Percentiles rank a stretch among this genome's conserved stretches.
Conservation (phyloP, 108 stramenopile genomes). For the Cyclotella atomus region DNA sequence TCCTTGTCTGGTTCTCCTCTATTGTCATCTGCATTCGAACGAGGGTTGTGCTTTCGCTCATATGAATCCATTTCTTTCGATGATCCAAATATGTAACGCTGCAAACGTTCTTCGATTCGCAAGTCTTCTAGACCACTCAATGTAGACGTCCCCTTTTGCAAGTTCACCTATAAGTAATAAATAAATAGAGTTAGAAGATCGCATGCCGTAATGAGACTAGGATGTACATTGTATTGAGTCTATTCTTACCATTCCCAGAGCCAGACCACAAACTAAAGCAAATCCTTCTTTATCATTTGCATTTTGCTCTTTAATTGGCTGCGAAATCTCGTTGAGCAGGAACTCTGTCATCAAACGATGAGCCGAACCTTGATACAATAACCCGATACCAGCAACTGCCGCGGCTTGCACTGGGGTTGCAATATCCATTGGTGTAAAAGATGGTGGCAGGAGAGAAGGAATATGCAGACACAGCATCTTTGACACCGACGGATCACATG, state of each 20-base stretch:
- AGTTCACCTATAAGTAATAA: slow-evolving; percentile 14
- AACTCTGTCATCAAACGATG: slow-evolving; percentile 99
- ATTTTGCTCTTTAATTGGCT: slow-evolving; percentile 75
- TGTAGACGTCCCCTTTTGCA: slow-evolving; percentile 46
- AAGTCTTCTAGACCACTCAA: slow-evolving; percentile 89
- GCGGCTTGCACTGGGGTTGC: slow-evolving; percentile 88
- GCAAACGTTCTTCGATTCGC: slow-evolving; percentile 91
- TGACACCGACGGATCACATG: slow-evolving; percentile 88
- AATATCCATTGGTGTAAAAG: slow-evolving; percentile 91
- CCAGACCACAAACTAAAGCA: slow-evolving; percentile 39
- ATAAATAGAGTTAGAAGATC: not conserved
- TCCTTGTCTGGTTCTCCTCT: slow-evolving; percentile 69
- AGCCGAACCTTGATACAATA: slow-evolving; percentile 89
- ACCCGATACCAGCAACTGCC: slow-evolving; percentile 90
- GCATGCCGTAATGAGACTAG: not conserved
- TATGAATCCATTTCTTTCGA: slow-evolving; percentile 57
- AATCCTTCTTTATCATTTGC: slow-evolving; percentile 85
- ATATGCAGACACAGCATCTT: slow-evolving; percentile 99
- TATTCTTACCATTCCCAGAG: slow-evolving; percentile 45
- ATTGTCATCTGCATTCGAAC: slow-evolving; percentile 6
- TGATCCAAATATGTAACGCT: slow-evolving; percentile 87
- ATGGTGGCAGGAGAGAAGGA: slow-evolving; percentile 93
- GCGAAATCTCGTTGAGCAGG: slow-evolving; percentile 92
- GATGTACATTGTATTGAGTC: not conserved
- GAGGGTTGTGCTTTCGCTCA: slow-evolving; percentile 50